Evolutionary conservation across 208 protist genomes (phyloP), one percentile per base, ranked within the genome.

Genomic region (Leishmania braziliensis): DNA sequence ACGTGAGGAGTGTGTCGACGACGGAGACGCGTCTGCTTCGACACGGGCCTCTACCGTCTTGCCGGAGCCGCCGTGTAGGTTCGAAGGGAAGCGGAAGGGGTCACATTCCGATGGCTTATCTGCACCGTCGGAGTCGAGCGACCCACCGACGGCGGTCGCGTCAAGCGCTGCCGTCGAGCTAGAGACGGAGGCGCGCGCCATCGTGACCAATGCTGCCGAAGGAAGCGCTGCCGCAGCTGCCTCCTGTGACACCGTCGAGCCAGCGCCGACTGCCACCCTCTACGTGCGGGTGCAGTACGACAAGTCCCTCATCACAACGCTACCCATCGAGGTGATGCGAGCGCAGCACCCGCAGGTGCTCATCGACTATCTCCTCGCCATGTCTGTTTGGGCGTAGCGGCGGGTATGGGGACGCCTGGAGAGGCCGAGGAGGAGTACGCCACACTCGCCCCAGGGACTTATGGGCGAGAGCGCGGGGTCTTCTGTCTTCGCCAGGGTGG

Each of bases 231-330:
- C 63, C 0, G 29, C 29, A 46, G 50, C 33, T 26, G 3, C 36
- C 20, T 50, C 60, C 6, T 26, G 18, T 16, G 54, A 39, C 43
- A 46, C 74, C 3, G 2, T 16, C 8, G 77, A 33, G 9, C 26
- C 48, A 48, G 12, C 6, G n/a, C 26, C 43, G n/a, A 10, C 39
- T 10, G 14, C 69, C 5, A 60, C 46, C 9, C 75, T 97, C 50
- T 97, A 97, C 75, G 84, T 95, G 6, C 92, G 92, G 4, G 89
- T 95, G 51, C 88, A 93, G 84, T 94, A 91, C 75, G 86, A 93
- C 78, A 89, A 91, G 16, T 80, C 84, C 1, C 81, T 95, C 5
- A 79, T 95, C 26, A 89, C 90, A 39, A 95, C 91, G 58, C 51
- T 92, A 3, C 88, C 92, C 51, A 82, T 95, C 33, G 94, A 91